phyloP scores from a whole-genome alignment of 2,329 filamentous ascomycete species.

The Paraconiothyrium sp. region DNA sequence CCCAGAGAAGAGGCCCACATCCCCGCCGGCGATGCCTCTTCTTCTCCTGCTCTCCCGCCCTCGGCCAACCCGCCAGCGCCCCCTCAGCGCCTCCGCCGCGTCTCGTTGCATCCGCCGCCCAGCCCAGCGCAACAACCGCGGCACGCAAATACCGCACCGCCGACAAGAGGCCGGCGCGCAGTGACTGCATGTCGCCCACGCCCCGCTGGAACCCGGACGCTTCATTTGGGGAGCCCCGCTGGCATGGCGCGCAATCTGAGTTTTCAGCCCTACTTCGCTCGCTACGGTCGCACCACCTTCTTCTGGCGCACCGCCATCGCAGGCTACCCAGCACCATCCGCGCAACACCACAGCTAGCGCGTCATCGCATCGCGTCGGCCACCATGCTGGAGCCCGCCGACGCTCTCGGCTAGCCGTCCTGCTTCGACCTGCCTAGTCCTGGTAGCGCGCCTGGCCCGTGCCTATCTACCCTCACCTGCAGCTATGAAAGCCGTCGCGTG shows the following conservation, averaged over 20 bases:
- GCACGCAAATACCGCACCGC: constrained; percentile 3
- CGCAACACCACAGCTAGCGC: neutral
- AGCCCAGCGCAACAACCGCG: constrained; percentile 1
- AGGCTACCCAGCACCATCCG: neutral
- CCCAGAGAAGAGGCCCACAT: neutral
- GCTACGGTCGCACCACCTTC: neutral
- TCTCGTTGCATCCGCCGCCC: neutral
- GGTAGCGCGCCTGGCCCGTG: constrained; percentile 35
- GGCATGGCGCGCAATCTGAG: constrained; percentile 7
- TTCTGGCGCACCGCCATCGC: neutral
- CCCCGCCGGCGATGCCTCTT: too few species aligned
- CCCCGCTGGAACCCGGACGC: neutral
- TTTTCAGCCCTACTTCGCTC: constrained; percentile 7
- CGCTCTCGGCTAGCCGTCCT: constrained; percentile 22
- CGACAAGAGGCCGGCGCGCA: constrained; percentile 10
- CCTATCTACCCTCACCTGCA: constrained; percentile 36
- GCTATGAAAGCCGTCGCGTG: constrained; percentile 38
- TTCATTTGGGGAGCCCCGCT: neutral
- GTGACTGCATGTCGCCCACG: neutral
- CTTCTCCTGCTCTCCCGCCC: neutral
- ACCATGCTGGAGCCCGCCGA: constrained; percentile 27
- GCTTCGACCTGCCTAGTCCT: constrained; percentile 26
- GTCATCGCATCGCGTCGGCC: constrained; percentile 17
- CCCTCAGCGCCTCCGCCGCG: neutral
- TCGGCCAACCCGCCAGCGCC: neutral